Evolutionary conservation across 2,329 filamentous ascomycete species (phyloP).

Genomic region (Diplodia mutila): DNA sequence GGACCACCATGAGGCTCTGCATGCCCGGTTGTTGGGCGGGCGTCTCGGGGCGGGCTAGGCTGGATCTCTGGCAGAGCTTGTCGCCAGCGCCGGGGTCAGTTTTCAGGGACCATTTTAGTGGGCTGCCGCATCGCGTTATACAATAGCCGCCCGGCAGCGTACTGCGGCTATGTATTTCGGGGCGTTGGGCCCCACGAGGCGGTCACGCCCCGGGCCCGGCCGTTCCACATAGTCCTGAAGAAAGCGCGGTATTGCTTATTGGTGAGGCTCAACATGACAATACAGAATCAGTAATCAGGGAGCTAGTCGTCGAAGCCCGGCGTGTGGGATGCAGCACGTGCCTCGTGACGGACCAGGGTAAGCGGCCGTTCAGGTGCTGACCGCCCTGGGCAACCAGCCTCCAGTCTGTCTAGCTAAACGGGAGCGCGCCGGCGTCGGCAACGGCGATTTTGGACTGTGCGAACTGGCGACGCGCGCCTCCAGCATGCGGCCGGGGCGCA

Average conservation of each 20-base stretch:
- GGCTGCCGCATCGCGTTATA: constrained; percentile 13
- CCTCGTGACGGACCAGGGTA: neutral
- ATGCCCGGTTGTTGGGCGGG: constrained; percentile 1
- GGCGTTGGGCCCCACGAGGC: constrained; percentile 6
- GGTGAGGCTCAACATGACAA: constrained; percentile 19
- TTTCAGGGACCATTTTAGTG: constrained; percentile 11
- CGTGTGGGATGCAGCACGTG: constrained; percentile 19
- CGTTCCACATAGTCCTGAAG: neutral
- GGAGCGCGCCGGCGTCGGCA: no score
- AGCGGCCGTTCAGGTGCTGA: neutral
- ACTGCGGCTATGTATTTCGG: constrained; percentile 3
- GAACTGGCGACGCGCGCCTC: no score
- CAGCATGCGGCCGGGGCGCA: neutral
- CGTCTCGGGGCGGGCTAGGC: neutral
- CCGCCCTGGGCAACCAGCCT: neutral
- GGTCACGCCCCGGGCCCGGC: neutral
- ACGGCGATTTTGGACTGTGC: no score
- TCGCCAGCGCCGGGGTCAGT: neutral
- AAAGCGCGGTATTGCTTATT: neutral
- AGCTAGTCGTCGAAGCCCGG: neutral
- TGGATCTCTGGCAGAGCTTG: constrained; percentile 11
- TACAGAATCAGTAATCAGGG: constrained; percentile 19
- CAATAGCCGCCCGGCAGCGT: constrained; percentile 12
- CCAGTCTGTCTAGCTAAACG: no score
- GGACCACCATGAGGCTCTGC: constrained; percentile 8